phyloP scores from a whole-genome alignment of 2,329 filamentous ascomycete genomes.

The Ceratocystis harringtonii region DNA sequence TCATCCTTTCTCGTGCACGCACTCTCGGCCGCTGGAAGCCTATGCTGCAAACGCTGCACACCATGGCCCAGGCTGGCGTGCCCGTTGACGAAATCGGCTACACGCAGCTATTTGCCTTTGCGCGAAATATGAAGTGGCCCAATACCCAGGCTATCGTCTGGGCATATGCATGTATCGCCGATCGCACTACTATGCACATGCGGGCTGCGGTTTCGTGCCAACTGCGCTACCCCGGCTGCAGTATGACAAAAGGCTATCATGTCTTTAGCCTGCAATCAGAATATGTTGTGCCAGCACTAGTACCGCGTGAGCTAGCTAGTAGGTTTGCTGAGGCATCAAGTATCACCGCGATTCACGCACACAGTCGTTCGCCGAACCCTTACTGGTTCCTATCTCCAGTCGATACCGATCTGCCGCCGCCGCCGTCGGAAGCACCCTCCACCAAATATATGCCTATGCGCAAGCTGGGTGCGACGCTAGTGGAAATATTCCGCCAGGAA shows the following conservation, averaged over 20 bases:
- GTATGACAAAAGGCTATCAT: not conserved
- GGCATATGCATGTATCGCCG: slow-evolving; percentile 23
- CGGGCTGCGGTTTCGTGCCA: slow-evolving; percentile 20
- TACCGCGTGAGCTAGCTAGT: slow-evolving; percentile 10
- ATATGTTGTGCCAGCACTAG: slow-evolving; percentile 15
- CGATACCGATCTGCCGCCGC: not conserved
- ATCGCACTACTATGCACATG: slow-evolving; percentile 22
- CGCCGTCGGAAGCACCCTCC: not conserved
- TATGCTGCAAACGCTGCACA: not conserved
- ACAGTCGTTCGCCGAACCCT: not conserved
- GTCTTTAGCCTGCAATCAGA: not conserved
- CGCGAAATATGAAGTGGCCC: slow-evolving; percentile 16
- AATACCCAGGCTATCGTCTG: slow-evolving; percentile 24
- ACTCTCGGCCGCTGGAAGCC: not conserved
- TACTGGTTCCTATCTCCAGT: not conserved
- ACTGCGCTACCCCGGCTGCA: slow-evolving; percentile 13
- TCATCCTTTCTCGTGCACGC: slow-evolving; percentile 13
- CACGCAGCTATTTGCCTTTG: slow-evolving; percentile 11
- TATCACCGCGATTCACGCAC: not conserved
- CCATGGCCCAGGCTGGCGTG: not conserved
- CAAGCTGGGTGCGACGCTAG: slow-evolving; percentile 11
- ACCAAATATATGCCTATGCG: not conserved
- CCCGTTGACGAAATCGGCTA: slow-evolving; percentile 5
- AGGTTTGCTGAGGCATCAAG: not conserved
- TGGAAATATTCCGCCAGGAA: slow-evolving; percentile 3